Conservation (phyloP, 192 early-diverging fungal genomes). For the Coemansia aciculifera region DNA sequence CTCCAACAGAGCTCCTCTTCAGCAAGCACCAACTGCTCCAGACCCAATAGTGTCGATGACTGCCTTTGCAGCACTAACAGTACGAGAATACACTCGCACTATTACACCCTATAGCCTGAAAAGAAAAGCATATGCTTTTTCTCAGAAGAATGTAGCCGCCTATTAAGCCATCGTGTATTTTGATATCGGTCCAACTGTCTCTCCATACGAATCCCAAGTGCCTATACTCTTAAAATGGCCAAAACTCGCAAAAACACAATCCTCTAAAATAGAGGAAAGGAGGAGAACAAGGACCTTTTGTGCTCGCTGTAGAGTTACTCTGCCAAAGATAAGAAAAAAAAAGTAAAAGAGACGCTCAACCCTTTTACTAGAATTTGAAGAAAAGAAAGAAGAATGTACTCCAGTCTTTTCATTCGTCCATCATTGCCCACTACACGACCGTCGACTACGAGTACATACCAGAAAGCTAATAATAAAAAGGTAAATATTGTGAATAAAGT, state of each 20-base stretch:
- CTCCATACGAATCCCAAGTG: neutral
- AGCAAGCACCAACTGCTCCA: neutral
- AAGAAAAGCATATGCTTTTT: neutral
- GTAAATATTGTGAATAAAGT: neutral
- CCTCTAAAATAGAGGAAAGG: neutral
- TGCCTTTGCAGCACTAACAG: conserved; percentile 9
- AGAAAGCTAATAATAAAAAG: neutral
- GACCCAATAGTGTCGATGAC: neutral
- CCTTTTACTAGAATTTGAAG: conserved; percentile 15
- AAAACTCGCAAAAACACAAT: neutral
- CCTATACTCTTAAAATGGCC: neutral
- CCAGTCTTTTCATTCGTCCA: neutral
- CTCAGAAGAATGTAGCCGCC: conserved; percentile 14
- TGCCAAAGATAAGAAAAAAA: neutral
- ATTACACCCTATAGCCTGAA: neutral
- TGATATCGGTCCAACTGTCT: neutral
- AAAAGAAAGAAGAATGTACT: neutral
- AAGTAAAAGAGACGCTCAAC: conserved; percentile 2
- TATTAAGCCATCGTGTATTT: conserved; percentile 14
- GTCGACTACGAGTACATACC: neutral
- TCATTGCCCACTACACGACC: neutral
- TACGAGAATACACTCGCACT: neutral
- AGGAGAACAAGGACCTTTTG: neutral
- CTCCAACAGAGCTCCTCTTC: neutral
- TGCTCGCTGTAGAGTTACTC: neutral